Percentiles rank a stretch among this genome's conserved stretches.
Evolutionary conservation across 1,139 yeast genomes (phyloP).

Genomic region (Dujonia santamariae): DNA sequence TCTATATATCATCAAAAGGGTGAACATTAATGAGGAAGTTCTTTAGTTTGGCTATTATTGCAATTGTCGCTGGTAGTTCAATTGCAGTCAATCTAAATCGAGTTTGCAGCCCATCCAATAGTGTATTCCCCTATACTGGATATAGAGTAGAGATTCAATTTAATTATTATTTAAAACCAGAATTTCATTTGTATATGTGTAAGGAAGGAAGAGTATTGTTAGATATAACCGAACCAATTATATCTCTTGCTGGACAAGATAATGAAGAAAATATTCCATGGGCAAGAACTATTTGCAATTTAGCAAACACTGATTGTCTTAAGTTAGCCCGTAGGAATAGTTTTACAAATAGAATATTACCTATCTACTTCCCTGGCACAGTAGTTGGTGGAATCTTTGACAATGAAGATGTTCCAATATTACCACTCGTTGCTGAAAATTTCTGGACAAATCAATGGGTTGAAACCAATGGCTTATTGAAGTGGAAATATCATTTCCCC

Average conservation of each 20-base stretch:
- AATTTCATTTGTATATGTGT: conserved; percentile 10
- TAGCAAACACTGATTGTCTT: conserved; percentile 3
- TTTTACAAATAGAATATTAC: conserved; percentile 20
- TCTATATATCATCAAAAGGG: neutral
- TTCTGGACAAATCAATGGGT: conserved; percentile 24
- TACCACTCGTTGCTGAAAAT: conserved; percentile 30
- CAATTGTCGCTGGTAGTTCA: conserved; percentile 6
- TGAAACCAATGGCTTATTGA: conserved; percentile 19
- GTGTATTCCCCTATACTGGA: conserved; percentile 6
- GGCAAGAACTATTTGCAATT: conserved; percentile 2
- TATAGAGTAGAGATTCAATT: conserved; percentile 7
- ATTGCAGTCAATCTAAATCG: conserved; percentile 6
- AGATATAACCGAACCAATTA: conserved; percentile 3
- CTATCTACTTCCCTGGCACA: conserved; percentile 25
- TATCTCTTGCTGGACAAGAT: neutral
- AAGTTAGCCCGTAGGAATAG: conserved; percentile 23
- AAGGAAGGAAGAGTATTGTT: conserved; percentile 7
- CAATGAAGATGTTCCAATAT: conserved; percentile 7
- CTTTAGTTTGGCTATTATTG: neutral
- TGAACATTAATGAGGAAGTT: neutral
- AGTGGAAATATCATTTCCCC: conserved; percentile 27
- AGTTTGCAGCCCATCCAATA: conserved; percentile 5
- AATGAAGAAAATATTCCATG: conserved; percentile 4
- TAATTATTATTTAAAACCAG: neutral
- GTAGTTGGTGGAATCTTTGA: conserved; percentile 24